A percentile compares a stretch with the other conserved stretches of the same genome.
These are phyloP conservation scores for Chlamydomonas applanata DNA, from an alignment of 139 green algal species.

Conservation along the genomic window DNA sequence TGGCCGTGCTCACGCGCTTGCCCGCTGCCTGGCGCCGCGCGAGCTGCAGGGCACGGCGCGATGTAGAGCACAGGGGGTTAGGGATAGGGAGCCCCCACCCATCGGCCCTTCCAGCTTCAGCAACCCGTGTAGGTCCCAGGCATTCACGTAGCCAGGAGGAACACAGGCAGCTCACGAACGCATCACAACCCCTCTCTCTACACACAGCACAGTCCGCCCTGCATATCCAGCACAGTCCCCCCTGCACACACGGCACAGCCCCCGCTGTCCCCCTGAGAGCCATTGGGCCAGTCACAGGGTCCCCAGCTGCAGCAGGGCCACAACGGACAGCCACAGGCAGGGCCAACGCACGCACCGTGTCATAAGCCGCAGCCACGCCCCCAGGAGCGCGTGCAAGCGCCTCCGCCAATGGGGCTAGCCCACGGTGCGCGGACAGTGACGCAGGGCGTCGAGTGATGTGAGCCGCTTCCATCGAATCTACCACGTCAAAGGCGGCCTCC, in stretches of 20 bases:
- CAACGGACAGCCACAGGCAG: not conserved
- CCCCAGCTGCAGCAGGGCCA: not conserved
- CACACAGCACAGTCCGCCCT: too few relatives aligned
- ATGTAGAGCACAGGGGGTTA: not conserved
- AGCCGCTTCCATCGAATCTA: not conserved
- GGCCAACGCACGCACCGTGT: not conserved
- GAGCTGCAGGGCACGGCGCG: not conserved
- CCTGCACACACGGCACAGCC: not conserved
- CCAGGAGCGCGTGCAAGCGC: not conserved
- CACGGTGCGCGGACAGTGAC: not conserved
- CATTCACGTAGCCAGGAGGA: too few relatives aligned
- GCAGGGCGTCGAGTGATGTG: not conserved
- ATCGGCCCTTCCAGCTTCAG: too few relatives aligned
- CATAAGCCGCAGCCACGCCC: not conserved
- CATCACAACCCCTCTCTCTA: too few relatives aligned
- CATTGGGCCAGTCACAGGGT: not conserved
- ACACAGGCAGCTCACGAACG: too few relatives aligned
- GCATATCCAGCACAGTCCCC: too few relatives aligned
- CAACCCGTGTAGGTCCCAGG: too few relatives aligned
- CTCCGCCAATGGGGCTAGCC: not conserved
- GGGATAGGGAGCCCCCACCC: not conserved
- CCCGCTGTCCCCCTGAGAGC: not conserved
- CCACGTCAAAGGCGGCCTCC: not conserved
- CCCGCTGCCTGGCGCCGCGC: constrained; percentile 2
- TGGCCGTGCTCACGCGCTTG: not conserved